A percentile compares a stretch with the other conserved stretches of the same genome.
Evolutionary conservation across 257 asterid species (phyloP).

Genomic region (Przewalskia tangutica): DNA sequence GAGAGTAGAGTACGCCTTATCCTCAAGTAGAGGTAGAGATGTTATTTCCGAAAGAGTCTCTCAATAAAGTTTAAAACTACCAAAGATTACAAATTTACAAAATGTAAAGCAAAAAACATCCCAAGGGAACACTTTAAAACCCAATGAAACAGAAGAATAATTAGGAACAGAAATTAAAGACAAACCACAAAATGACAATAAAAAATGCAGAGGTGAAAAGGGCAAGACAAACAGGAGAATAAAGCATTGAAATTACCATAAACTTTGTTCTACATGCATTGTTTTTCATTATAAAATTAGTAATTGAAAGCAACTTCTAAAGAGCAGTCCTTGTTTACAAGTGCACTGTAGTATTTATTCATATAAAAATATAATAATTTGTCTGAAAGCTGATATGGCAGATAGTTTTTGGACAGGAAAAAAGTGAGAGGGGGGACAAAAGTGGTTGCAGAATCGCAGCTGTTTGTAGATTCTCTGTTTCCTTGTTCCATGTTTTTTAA

Average conservation of each 20-base stretch:
- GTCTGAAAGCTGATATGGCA: conserved; percentile 1
- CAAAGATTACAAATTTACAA: not conserved
- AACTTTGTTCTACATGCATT: not conserved
- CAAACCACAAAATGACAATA: conserved; percentile 4
- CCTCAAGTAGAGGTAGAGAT: too few species aligned
- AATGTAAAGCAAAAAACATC: not conserved
- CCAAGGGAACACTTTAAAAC: not conserved
- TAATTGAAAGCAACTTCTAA: not conserved
- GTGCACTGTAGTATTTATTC: not conserved
- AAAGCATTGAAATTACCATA: conserved; percentile 18
- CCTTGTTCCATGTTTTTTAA: not conserved
- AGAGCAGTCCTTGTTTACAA: not conserved
- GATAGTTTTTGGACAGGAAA: not conserved
- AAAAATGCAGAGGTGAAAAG: conserved; percentile 10
- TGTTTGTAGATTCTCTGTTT: conserved; percentile 19
- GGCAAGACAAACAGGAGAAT: conserved; percentile 21
- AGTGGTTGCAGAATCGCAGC: conserved; percentile 10
- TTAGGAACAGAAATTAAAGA: conserved; percentile 5
- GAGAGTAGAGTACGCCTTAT: too few species aligned
- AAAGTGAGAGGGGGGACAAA: conserved; percentile 10
- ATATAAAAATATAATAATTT: not conserved
- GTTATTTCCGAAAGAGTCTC: too few species aligned
- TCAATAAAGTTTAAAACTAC: not conserved
- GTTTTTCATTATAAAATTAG: not conserved
- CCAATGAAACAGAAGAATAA: conserved; percentile 16